A percentile compares a stretch with the other conserved stretches of the same genome.
Evolutionary conservation across 2,329 filamentous ascomycete genomes (phyloP).

Genomic region (Fusarium coffeatum): DNA sequence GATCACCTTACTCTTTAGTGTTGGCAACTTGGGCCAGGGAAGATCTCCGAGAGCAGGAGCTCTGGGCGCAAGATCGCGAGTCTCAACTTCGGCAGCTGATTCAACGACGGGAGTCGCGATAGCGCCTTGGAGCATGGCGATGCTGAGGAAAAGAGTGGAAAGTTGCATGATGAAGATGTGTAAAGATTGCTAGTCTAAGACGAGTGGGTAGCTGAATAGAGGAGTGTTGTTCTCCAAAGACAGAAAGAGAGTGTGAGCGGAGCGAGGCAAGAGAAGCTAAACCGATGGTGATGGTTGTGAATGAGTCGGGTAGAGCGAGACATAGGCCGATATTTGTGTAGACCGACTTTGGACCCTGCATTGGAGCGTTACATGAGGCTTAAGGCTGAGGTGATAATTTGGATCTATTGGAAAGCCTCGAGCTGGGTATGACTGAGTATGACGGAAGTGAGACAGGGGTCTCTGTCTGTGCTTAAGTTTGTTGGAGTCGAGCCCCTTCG

Average conservation of each 20-base stretch:
- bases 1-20: not conserved
- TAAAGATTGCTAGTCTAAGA: not conserved
- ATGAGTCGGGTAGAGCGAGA: not conserved
- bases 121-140: slow-evolving; percentile 19
- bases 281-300: not conserved
- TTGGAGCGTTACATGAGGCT: not conserved
- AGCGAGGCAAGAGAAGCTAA: not conserved
- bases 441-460: not conserved
- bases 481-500: not conserved
- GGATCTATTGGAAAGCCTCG: not conserved
- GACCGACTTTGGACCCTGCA: not conserved
- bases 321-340: slow-evolving; percentile 1
- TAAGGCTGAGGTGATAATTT: not conserved
- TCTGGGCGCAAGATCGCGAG: slow-evolving; percentile 21
- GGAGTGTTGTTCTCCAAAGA: not conserved
- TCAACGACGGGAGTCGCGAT: slow-evolving; percentile 20
- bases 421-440: not conserved
- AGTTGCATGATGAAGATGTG: slow-evolving; percentile 23
- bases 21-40: slow-evolving; percentile 18
- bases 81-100: not conserved
- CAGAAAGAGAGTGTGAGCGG: slow-evolving; percentile 3
- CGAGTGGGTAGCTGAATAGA: slow-evolving; percentile 3
- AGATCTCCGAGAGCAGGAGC: slow-evolving; percentile 16
- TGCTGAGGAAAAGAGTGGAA: slow-evolving; percentile 14
- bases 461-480: not conserved